Conservation (phyloP, 306 rosid genomes). For the Castanea crenata region DNA sequence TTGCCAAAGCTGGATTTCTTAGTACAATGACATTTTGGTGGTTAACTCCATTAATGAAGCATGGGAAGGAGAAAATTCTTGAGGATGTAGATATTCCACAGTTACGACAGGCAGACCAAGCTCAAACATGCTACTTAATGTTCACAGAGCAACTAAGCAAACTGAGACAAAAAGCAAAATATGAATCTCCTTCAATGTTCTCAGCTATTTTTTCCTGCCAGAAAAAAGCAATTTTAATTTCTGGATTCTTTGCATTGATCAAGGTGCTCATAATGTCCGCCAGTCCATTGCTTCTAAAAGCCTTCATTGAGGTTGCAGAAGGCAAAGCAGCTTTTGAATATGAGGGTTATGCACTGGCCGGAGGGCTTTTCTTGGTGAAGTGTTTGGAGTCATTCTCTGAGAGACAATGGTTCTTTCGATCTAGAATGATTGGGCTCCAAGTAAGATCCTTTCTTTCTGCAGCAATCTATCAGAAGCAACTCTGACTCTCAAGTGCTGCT, state of each 20-base stretch:
- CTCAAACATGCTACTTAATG: constrained; percentile 37
- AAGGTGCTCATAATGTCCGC: constrained; percentile 58
- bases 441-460: constrained; percentile 63
- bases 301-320: constrained; percentile 69
- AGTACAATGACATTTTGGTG: constrained; percentile 25
- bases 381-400: constrained; percentile 61
- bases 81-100: constrained; percentile 15
- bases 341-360: constrained; percentile 58
- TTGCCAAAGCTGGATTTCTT: constrained; percentile 13
- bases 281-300: constrained; percentile 69
- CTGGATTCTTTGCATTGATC: constrained; percentile 70
- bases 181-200: constrained; percentile 37
- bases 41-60: constrained; percentile 35
- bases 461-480: constrained; percentile 54
- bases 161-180: constrained; percentile 27
- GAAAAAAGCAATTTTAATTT: constrained; percentile 47
- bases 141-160: constrained; percentile 36
- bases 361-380: constrained; percentile 53
- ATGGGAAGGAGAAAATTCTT: constrained; percentile 22
- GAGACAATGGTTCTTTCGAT: constrained; percentile 72
- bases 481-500: constrained; percentile 58
- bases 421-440: constrained; percentile 56
- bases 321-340: constrained; percentile 60
- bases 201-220: constrained; percentile 56
- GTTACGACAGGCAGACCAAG: constrained; percentile 30